These are phyloP conservation scores for Mortierella sp. DNA, from an alignment of 371 early-diverging fungal species.

Conservation along the genomic window DNA sequence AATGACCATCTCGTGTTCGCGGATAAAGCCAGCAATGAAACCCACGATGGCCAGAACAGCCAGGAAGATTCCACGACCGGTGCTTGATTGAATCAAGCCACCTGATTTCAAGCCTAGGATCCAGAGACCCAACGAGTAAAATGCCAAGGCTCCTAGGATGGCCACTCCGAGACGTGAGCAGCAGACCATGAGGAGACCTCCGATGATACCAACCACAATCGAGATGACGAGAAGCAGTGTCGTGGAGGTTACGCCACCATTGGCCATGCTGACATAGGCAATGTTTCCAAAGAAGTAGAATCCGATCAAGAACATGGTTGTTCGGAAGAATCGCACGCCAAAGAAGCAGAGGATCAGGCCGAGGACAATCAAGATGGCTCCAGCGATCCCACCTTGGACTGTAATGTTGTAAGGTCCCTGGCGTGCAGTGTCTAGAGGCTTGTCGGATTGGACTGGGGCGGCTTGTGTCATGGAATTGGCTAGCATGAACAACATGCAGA, in stretches of 20 bases:
- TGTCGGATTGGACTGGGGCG: conserved; percentile 16
- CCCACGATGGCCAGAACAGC: conserved; percentile 63
- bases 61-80: conserved; percentile 75
- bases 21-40: conserved; percentile 63
- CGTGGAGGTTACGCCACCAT: conserved; percentile 59
- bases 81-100: conserved; percentile 62
- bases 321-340: conserved; percentile 65
- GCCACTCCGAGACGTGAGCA: conserved; percentile 63
- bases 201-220: conserved; percentile 63
- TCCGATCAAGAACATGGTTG: conserved; percentile 69
- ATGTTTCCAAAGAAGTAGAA: conserved; percentile 64
- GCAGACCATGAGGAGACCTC: conserved; percentile 65
- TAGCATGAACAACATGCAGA: conserved; percentile 27
- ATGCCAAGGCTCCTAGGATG: conserved; percentile 68
- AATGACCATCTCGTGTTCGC: conserved; percentile 68
- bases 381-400: conserved; percentile 68
- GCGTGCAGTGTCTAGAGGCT: conserved; percentile 14
- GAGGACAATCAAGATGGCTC: conserved; percentile 66
- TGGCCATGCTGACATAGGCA: conserved; percentile 66
- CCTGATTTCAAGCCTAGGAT: conserved; percentile 68
- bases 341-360: conserved; percentile 74
- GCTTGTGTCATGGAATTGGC: conserved; percentile 36
- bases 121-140: conserved; percentile 65
- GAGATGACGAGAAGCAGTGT: conserved; percentile 66
- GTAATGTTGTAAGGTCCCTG: conserved; percentile 52